phyloP scores from a whole-genome alignment of 2,329 filamentous ascomycete genomes.

The Paradendryphiella salina region DNA sequence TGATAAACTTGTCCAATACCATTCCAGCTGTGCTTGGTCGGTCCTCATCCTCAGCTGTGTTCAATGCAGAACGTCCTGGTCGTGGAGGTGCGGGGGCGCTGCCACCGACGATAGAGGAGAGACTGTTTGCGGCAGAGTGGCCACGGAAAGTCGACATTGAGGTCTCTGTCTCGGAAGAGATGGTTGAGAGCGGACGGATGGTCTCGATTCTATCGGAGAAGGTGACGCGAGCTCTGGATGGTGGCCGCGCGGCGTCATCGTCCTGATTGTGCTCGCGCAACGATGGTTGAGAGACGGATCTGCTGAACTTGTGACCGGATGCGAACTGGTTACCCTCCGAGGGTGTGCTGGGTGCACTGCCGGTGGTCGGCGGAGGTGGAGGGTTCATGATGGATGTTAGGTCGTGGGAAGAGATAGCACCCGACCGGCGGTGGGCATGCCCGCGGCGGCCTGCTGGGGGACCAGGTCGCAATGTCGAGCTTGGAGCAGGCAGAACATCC shows the following conservation, averaged over 20 bases:
- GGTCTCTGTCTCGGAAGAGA: constrained; percentile 82
- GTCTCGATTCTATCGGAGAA: constrained; percentile 85
- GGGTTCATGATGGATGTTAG: constrained; percentile 70
- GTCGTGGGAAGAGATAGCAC: constrained; percentile 81
- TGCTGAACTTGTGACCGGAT: constrained; percentile 44
- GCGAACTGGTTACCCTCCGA: constrained; percentile 52
- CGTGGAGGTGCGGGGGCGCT: constrained; percentile 54
- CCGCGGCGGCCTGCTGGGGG: constrained; percentile 63
- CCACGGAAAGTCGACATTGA: constrained; percentile 70
- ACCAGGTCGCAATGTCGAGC: constrained; percentile 53
- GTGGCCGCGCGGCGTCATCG: constrained; percentile 39
- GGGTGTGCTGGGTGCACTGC: constrained; percentile 67
- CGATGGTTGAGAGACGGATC: constrained; percentile 47
- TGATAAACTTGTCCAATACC: constrained; percentile 58
- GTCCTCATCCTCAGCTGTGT: constrained; percentile 48
- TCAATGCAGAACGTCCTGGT: constrained; percentile 47
- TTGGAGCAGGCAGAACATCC: constrained; percentile 60
- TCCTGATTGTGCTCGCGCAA: constrained; percentile 32
- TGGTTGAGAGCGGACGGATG: constrained; percentile 78
- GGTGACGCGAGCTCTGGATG: constrained; percentile 69
- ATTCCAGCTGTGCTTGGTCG: constrained; percentile 72
- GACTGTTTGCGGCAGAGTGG: constrained; percentile 76
- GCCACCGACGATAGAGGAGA: constrained; percentile 73
- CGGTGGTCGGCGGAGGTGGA: constrained; percentile 54
- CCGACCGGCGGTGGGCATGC: constrained; percentile 79